Base-by-base conservation (phyloP, 2,329 filamentous ascomycete species). In the Colletotrichum australisinense region DNA sequence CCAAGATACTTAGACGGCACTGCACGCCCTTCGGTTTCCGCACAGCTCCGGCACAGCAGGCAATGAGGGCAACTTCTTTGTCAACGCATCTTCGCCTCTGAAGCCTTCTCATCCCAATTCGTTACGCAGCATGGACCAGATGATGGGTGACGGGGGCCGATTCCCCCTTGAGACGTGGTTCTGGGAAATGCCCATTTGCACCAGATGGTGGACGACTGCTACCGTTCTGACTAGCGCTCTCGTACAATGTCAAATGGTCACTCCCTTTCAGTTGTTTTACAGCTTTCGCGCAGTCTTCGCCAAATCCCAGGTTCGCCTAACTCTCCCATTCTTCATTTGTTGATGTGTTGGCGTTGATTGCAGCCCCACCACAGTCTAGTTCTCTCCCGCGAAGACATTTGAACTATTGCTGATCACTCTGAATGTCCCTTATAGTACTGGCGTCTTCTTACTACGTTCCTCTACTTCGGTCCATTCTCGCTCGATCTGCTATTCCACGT, bases 101-200 rank as follows among this genome's bases (percentile, higher is more conserved):
- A 74, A 63, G 60, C 53, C 60, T 35, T 24, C 46, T 19, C 32
- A 26, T 5, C n/a, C 58, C 58, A 55, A 24, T 9, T 28, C 63
- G 32, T 32, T 22, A 26, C 52, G 55, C 30, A 42, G 24, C 74
- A 91, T 91, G 89, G 88, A 91, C 76, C 88, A 89, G 78, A 87
- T 90, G 78, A 87, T 91, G 81, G 83, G 85, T 73, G 89, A 90
- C 71, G 89, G 88, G 77, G 90, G 88, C 72, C 87, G 88, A 67
- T 86, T 98, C 79, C 97, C 96, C 55, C 89, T 99, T 8, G 97
- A 98, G 84, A 93, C 96, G 77, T 99, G 97, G 97, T 98, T 98
- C 84, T 98, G 95, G 89, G 97, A 99, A 83, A 98, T 98, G 93
- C 97, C 97, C 4, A 91, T 97, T 30, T 97, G 95, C 83, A 99